Evolutionary conservation across 163 green algal genomes (phyloP).

Genomic region (Volvox carteri): DNA sequence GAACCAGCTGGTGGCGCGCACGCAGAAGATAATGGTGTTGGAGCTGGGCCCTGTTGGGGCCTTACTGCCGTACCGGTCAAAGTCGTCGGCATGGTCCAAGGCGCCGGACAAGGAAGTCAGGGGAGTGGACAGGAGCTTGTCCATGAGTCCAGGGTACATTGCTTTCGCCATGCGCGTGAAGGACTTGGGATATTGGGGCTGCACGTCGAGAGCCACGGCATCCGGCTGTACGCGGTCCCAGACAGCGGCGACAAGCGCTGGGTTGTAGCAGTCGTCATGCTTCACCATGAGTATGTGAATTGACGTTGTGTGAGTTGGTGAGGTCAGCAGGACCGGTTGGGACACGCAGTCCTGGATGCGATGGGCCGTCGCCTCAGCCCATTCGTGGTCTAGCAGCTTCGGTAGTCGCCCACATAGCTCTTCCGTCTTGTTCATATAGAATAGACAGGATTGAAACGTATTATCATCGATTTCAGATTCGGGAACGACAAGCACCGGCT

Average conservation of each 20-base stretch:
- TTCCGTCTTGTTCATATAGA: constrained; percentile 50
- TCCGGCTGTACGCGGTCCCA: constrained; percentile 33
- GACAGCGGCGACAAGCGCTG: constrained; percentile 19
- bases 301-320: neutral
- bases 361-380: neutral
- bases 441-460: constrained; percentile 14
- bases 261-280: constrained; percentile 39
- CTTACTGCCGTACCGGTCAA: constrained; percentile 39
- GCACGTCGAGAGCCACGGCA: constrained; percentile 40
- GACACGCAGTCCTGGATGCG: constrained; percentile 10
- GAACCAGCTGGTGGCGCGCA: too few relatives aligned
- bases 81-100: neutral
- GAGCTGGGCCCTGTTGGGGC: too few relatives aligned
- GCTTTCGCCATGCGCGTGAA: constrained; percentile 38
- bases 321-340: neutral
- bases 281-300: constrained; percentile 34
- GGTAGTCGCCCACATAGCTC: constrained; percentile 40
- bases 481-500: neutral
- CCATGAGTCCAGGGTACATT: neutral
- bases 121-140: neutral
- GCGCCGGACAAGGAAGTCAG: neutral
- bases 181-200: constrained; percentile 31
- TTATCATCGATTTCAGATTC: neutral
- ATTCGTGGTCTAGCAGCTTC: constrained; percentile 31
- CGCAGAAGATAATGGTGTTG: too few relatives aligned